Conservation (phyloP, 2,329 filamentous ascomycete species). For the Coniochaeta pulveracea region DNA sequence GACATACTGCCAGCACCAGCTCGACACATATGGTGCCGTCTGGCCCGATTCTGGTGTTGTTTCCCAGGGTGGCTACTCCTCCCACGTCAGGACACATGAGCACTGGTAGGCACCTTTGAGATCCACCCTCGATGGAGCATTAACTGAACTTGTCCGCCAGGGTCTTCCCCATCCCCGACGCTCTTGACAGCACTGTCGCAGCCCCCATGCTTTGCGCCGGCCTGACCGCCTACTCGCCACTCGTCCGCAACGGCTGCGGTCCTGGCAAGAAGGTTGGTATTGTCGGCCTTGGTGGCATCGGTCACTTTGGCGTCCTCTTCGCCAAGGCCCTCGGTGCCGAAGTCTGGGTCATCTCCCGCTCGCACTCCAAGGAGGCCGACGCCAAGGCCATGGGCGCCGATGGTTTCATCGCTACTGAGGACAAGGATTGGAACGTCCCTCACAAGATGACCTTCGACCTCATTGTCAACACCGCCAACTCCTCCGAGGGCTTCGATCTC, state of each 20-base stretch:
- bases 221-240: conserved; percentile 67
- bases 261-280: conserved; percentile 72
- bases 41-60: conserved; percentile 38
- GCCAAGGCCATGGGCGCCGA: conserved; percentile 47
- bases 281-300: conserved; percentile 61
- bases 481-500: conserved; percentile 56
- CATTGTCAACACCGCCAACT: conserved; percentile 65
- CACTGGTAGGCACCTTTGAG: conserved; percentile 41
- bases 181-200: conserved; percentile 47
- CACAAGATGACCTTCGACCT: conserved; percentile 60
- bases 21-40: conserved; percentile 47
- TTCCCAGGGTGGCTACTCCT: conserved; percentile 44
- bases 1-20: conserved; percentile 53
- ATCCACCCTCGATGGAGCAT: not conserved
- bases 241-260: conserved; percentile 63
- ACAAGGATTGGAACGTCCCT: conserved; percentile 44
- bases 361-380: conserved; percentile 49
- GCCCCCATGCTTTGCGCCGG: conserved; percentile 81
- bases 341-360: conserved; percentile 49
- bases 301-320: conserved; percentile 61
- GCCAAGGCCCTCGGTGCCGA: conserved; percentile 56
- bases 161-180: conserved; percentile 66
- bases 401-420: conserved; percentile 46
- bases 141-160: conserved; percentile 15
- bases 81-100: conserved; percentile 45